Conservation (phyloP, 768 basidiomycete species). For the Auricularia sp. region DNA sequence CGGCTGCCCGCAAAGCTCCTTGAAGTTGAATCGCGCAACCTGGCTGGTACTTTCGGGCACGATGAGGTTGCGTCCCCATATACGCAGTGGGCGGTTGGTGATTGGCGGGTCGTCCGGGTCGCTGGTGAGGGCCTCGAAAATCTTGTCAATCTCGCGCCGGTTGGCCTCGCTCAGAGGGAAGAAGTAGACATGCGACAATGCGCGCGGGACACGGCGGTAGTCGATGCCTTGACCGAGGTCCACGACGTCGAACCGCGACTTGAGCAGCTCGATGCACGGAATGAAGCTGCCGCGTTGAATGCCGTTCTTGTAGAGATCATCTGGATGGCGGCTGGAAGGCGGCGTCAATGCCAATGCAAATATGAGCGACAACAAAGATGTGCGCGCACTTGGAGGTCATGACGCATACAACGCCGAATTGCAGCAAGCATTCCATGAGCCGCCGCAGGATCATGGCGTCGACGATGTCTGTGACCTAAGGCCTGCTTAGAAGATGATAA, state of each 20-base stretch:
- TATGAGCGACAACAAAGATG: background rate
- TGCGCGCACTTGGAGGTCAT: constrained; percentile 89
- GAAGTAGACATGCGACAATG: constrained; percentile 90
- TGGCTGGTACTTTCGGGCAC: constrained; percentile 72
- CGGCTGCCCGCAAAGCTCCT: constrained; percentile 79
- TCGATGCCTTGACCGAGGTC: constrained; percentile 97
- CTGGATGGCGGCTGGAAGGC: constrained; percentile 76
- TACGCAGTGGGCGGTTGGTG: constrained; percentile 51
- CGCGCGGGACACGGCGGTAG: constrained; percentile 88
- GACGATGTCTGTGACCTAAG: constrained; percentile 87
- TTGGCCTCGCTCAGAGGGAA: constrained; percentile 64
- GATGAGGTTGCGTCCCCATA: constrained; percentile 83
- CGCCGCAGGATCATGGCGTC: constrained; percentile 96
- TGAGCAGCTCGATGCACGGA: constrained; percentile 90
- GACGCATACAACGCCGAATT: constrained; percentile 84
- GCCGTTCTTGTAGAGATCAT: constrained; percentile 97
- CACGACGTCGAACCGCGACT: constrained; percentile 74
- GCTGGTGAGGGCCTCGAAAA: constrained; percentile 66
- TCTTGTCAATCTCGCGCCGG: constrained; percentile 61
- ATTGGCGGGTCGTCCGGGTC: constrained; percentile 48
- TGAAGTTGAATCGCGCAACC: constrained; percentile 80
- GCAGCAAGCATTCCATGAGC: constrained; percentile 75
- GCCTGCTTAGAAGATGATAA: background rate
- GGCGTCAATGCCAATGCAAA: background rate
- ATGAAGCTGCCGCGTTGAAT: constrained; percentile 93